Base-by-base conservation (phyloP, 352 stramenopile species). In the Phytophthora brassicae region DNA sequence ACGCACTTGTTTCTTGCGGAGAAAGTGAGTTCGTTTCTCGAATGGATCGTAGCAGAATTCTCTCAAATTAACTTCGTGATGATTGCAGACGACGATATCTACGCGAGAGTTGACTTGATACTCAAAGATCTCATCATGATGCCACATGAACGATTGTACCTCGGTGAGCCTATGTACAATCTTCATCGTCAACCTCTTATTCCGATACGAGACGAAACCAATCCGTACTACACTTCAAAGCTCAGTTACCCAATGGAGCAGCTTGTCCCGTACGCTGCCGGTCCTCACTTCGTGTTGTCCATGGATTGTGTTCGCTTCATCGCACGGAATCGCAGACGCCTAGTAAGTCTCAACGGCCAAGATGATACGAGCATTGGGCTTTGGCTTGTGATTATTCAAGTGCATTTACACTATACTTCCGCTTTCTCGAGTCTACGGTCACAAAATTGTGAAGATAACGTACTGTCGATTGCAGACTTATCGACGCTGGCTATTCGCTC, bases 301-400 rank as follows among this genome's bases (percentile, higher is more conserved):
- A 67, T 69, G 46, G 76, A 80, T 43, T 77, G 69, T 11, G 74
- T 66, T 14, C 42, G 75, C 13, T 85, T 77, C 42, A 74, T 86
- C 29, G 53, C 61, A 1, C 41, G 54, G 13, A 86, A 86, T 36
- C 38, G 49, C 4, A 50, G 48, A 53, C 57, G 28, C 2, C 23
- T 80, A 16, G 54, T 50, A 6, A 60, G 55, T 19, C 31, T 86
- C 7, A 74, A 68, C 9, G 56, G 49, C 6, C 48, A 89, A 4
- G 79, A 90, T 36, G 79, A 90, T 50, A 72, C 84, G 3, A 81
- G 75, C 2, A 56, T 89, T 29, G 71, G 68, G 6, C 55, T 85
- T 2, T 89, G 81, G 79, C 54, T 88, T 48, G 49, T 85, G 17
- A 54, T 41, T 1, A 73, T 88, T 24, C 70, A 86, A 43, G 79